A percentile compares a stretch with the other conserved stretches of the same genome.
These are phyloP conservation scores for Backusella sp. DNA, from an alignment of 192 early-diverging fungal genomes.

Conservation along the genomic window DNA sequence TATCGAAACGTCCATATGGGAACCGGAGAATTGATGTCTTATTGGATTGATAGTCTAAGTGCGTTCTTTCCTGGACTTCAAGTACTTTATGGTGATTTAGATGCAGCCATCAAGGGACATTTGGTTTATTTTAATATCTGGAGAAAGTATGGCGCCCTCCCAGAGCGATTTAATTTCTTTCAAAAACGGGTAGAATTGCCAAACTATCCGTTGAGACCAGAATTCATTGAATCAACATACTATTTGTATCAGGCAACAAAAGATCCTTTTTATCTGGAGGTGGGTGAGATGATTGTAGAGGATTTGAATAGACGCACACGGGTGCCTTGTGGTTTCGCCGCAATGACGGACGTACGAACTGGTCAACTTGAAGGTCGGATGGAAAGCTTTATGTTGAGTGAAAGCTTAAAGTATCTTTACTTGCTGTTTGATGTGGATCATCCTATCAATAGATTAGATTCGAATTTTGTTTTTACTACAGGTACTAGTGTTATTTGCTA, in stretches of 20 bases:
- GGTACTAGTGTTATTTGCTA: constrained; percentile 33
- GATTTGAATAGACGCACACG: constrained; percentile 74
- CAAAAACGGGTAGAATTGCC: constrained; percentile 59
- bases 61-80: constrained; percentile 94
- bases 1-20: constrained; percentile 88
- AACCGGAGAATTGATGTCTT: constrained; percentile 58
- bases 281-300: constrained; percentile 83
- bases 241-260: constrained; percentile 87
- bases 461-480: constrained; percentile 89
- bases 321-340: constrained; percentile 80
- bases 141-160: constrained; percentile 80
- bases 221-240: constrained; percentile 96
- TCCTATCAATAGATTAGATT: constrained; percentile 65
- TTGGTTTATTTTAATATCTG: constrained; percentile 86
- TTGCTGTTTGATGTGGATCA: constrained; percentile 80
- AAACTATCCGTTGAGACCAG: constrained; percentile 87
- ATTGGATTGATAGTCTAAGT: constrained; percentile 91
- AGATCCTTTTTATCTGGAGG: constrained; percentile 87
- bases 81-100: constrained; percentile 83
- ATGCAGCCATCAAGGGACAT: constrained; percentile 78
- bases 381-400: constrained; percentile 93
- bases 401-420: constrained; percentile 95
- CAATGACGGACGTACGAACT: constrained; percentile 61
- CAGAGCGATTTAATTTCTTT: constrained; percentile 85
- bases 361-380: constrained; percentile 77